Percentiles rank a stretch among this genome's conserved stretches.
These are phyloP conservation scores for Amylostereum areolatum DNA, from an alignment of 1,284 basidiomycete species.

Conservation along the genomic window DNA sequence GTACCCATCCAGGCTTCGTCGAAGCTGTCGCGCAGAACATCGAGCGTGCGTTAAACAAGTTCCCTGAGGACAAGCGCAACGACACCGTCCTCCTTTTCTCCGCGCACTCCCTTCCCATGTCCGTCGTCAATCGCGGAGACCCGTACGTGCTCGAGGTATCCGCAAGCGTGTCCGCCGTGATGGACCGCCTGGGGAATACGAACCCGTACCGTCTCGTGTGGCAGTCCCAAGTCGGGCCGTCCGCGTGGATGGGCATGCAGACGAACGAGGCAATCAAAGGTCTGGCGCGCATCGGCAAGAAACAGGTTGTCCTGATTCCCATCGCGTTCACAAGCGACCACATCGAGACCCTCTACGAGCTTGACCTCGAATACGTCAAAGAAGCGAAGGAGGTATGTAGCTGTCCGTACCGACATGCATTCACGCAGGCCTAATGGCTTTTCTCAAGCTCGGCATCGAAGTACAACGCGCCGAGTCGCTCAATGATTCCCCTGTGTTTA, in stretches of 20 bases:
- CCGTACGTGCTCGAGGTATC: slow-evolving; percentile 96
- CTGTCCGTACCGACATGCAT: too few relatives aligned
- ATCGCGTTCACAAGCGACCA: slow-evolving; percentile 99
- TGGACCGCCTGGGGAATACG: slow-evolving; percentile 75
- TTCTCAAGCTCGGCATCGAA: slow-evolving; percentile 78
- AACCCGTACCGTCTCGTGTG: slow-evolving; percentile 92
- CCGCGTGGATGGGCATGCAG: slow-evolving; percentile 98
- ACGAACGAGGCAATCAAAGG: slow-evolving; percentile 92
- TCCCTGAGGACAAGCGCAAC: slow-evolving; percentile 63
- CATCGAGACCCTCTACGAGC: slow-evolving; percentile 97
- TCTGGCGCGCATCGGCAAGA: slow-evolving; percentile 82
- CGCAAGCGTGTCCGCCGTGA: slow-evolving; percentile 86
- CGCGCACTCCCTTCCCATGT: slow-evolving; percentile 97
- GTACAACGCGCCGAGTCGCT: slow-evolving; percentile 91
- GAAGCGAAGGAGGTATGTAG: slow-evolving; percentile 68
- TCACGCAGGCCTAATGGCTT: too few relatives aligned
- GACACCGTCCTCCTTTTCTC: slow-evolving; percentile 91
- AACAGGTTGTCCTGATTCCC: slow-evolving; percentile 86
- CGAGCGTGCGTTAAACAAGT: slow-evolving; percentile 77
- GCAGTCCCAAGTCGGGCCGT: slow-evolving; percentile 98
- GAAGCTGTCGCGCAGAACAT: slow-evolving; percentile 94
- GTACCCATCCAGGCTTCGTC: slow-evolving; percentile 88
- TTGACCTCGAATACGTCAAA: slow-evolving; percentile 90
- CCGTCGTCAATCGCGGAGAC: slow-evolving; percentile 96
- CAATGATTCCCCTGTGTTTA: slow-evolving; percentile 97